A percentile compares a stretch with the other conserved stretches of the same genome.
Conservation (phyloP, 139 green algal species). For the Zygnema circumcarinatum region DNA sequence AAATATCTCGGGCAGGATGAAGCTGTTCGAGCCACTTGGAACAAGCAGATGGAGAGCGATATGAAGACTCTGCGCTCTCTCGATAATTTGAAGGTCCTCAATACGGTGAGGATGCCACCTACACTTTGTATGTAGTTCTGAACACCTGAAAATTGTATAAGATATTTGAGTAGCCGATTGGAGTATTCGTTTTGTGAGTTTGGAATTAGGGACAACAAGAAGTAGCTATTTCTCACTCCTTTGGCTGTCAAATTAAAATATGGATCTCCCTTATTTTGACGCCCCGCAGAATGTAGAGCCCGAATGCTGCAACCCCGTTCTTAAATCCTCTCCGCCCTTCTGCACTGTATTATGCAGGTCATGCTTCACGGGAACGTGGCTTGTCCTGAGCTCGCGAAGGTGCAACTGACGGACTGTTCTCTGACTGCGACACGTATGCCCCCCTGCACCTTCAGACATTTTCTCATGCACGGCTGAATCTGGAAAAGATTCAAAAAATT, state of each 20-base stretch:
- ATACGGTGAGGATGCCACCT: background rate
- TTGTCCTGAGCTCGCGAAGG: constrained; percentile 3
- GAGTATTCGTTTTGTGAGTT: background rate
- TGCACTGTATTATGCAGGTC: background rate
- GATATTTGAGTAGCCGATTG: background rate
- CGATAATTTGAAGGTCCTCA: background rate
- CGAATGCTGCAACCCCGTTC: background rate
- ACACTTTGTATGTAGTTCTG: background rate
- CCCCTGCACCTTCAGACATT: too few relatives aligned
- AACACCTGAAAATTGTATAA: background rate
- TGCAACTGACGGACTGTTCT: background rate
- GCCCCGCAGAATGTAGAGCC: too few relatives aligned
- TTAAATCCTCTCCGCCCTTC: background rate
- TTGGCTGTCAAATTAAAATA: background rate
- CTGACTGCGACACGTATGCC: background rate
- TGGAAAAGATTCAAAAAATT: background rate
- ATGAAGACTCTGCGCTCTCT: background rate
- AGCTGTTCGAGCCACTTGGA: constrained; percentile 3
- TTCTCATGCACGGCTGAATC: too few relatives aligned
- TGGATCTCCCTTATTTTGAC: background rate
- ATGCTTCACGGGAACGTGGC: constrained; percentile 19
- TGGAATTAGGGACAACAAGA: too few relatives aligned
- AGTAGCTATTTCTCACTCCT: background rate
- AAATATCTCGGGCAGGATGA: constrained; percentile 1
- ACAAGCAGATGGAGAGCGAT: background rate